Evolutionary conservation across 2,329 filamentous ascomycete species (phyloP), one percentile per base, ranked within the genome.

Genomic region (Diplocarpon mali): DNA sequence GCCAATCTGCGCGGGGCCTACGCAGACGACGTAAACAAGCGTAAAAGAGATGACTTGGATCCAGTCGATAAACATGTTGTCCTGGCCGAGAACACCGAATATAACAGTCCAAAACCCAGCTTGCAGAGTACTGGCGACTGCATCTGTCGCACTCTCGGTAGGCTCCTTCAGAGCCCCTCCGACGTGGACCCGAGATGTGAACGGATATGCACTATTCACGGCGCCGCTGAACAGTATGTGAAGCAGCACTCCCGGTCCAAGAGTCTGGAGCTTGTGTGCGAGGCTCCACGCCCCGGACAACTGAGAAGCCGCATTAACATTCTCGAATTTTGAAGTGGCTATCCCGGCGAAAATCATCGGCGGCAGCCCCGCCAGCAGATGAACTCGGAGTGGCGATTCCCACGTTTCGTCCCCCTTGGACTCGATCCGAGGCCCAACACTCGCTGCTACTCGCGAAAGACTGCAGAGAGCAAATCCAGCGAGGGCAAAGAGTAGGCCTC

Each of bases 1-100:
- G 8, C 51, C 51, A 20, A 60, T 59, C 16, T 57, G 53, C 40
- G 47, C 54, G 31, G 55, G 55, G 2, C 57, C 57, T 13, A 57
- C 46, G 32, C 50, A 50, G 30, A 52, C 41, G 36, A 55, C 42
- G 30, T 57, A 57, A 15, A 59, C 48, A 28, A 55, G n/a, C 11
- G 50, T 45, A 16, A 58, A 56, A 3, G 49, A 29, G 12, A 54
- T 36, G 28, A 52, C 50, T 49, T 60, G 58, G 10, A 49, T 37
- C 51, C 55, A 56, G 29, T 56, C 47, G n/a, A 59, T 20, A 28
- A 53, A 45, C 9, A 46, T 57, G 9, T 45, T 46, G 34, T 58
- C 57, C 13, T 45, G 48, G 2, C 51, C 47, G 27, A 55, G 30
- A 17, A 53, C 45, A 8, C 53, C 54, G 31, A 58, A 31, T n/a